Conservation (phyloP, 2,329 filamentous ascomycete species). For the Arachnomyces sp. region DNA sequence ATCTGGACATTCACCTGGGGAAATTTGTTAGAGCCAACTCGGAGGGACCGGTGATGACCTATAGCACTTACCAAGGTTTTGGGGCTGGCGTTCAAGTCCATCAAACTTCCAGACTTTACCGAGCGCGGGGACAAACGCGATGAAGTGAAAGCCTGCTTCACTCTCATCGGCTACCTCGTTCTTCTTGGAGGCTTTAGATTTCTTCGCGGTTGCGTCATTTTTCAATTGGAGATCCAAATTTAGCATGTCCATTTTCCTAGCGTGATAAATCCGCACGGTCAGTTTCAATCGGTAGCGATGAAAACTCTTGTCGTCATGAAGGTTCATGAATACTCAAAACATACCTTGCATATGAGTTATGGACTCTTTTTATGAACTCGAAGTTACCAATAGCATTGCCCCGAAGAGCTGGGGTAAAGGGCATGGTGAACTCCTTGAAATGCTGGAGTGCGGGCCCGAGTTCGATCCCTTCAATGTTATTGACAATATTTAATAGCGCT, state of each 20-base stretch:
- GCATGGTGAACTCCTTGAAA: constrained; percentile 65
- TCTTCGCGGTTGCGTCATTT: constrained; percentile 34
- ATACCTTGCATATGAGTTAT: constrained; percentile 77
- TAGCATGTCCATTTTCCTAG: constrained; percentile 65
- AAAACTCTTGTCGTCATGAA: not conserved
- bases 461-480: constrained; percentile 62
- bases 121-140: constrained; percentile 74
- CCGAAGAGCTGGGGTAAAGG: constrained; percentile 61
- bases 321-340: constrained; percentile 11
- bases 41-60: not conserved
- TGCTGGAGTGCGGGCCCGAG: constrained; percentile 61
- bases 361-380: constrained; percentile 66
- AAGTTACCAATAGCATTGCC: constrained; percentile 69
- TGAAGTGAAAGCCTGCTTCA: constrained; percentile 73
- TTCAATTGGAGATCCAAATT: constrained; percentile 59
- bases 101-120: constrained; percentile 80
- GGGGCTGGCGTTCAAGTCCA: constrained; percentile 65
- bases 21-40: constrained; percentile 11
- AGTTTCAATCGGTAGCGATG: not conserved
- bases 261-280: constrained; percentile 3
- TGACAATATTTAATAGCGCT: constrained; percentile 84
- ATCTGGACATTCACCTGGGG: constrained; percentile 32
- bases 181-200: constrained; percentile 24
- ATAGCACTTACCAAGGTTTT: constrained; percentile 46
- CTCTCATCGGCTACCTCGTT: constrained; percentile 40